These are phyloP conservation scores for Sporisorium sorghi DNA, from an alignment of 1,284 basidiomycete species.

Conservation along the genomic window DNA sequence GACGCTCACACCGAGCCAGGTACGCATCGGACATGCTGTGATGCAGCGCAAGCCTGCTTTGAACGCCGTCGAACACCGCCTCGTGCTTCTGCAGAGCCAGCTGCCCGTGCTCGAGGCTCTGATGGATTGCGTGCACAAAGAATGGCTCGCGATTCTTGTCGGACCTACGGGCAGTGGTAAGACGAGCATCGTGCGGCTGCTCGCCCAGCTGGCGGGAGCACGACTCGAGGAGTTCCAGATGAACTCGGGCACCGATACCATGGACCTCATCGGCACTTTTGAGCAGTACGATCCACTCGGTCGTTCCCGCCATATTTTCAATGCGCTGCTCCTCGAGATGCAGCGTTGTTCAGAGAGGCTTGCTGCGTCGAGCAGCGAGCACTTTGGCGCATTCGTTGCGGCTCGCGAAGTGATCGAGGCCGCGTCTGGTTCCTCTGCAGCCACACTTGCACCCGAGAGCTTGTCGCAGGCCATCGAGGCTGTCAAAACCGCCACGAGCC, in stretches of 20 bases:
- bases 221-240: slow-evolving; percentile 80
- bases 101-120: slow-evolving; percentile 81
- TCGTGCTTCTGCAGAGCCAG: slow-evolving; percentile 76
- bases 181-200: slow-evolving; percentile 78
- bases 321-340: slow-evolving; percentile 24
- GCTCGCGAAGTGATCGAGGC: slow-evolving; percentile 19
- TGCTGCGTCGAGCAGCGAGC: slow-evolving; percentile 7
- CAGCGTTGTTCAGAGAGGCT: slow-evolving; percentile 21
- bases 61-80: slow-evolving; percentile 14
- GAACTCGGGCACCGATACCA: slow-evolving; percentile 89
- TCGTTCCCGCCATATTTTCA: slow-evolving; percentile 18
- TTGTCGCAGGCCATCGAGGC: slow-evolving; percentile 11
- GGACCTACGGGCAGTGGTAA: slow-evolving; percentile 84
- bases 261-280: slow-evolving; percentile 93
- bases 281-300: slow-evolving; percentile 77
- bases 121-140: slow-evolving; percentile 79
- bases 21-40: slow-evolving; percentile 81
- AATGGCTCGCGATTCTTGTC: slow-evolving; percentile 89
- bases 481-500: slow-evolving; percentile 7
- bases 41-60: slow-evolving; percentile 70
- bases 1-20: slow-evolving; percentile 73
- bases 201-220: slow-evolving; percentile 81
- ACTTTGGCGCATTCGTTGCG: slow-evolving; percentile 12
- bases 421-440: slow-evolving; percentile 2
- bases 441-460: neutral